Conservation (phyloP, 345 rosid species). For the Lepidium didymum region DNA sequence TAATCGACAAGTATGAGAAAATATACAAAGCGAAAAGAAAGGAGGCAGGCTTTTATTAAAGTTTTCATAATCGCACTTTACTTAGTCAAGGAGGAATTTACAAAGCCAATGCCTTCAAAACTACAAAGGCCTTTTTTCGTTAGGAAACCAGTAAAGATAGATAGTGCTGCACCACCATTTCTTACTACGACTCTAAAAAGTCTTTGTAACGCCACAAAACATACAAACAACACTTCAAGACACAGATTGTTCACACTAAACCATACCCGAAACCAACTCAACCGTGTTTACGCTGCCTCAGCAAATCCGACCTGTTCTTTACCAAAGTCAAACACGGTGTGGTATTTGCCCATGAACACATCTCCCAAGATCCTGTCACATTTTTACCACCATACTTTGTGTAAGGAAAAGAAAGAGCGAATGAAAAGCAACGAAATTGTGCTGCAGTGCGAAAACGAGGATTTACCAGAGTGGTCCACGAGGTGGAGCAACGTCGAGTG, state of each 20-base stretch:
- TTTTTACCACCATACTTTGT: background rate
- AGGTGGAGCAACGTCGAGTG: slow-evolving; percentile 78
- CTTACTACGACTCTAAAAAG: slow-evolving; percentile 12
- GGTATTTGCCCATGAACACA: slow-evolving; percentile 87
- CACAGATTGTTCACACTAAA: slow-evolving; percentile 16
- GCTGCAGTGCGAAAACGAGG: background rate
- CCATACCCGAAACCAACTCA: background rate
- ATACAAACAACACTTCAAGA: slow-evolving; percentile 20
- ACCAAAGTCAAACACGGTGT: slow-evolving; percentile 82
- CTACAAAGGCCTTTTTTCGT: slow-evolving; percentile 26
- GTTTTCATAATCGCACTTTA: slow-evolving; percentile 16
- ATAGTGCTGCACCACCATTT: slow-evolving; percentile 15
- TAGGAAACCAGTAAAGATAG: slow-evolving; percentile 1
- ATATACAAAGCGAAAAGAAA: background rate
- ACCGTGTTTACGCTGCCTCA: slow-evolving; percentile 50
- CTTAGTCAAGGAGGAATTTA: slow-evolving; percentile 16
- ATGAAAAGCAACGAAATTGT: background rate
- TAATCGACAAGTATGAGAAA: background rate
- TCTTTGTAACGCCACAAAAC: slow-evolving; percentile 11
- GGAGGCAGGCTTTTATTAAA: slow-evolving; percentile 13
- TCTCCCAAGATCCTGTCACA: slow-evolving; percentile 86
- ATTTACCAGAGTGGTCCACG: slow-evolving; percentile 91
- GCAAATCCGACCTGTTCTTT: slow-evolving; percentile 82
- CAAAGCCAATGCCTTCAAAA: slow-evolving; percentile 37
- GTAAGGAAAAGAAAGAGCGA: background rate